Base-by-base conservation (phyloP, 768 basidiomycete species). In the Phanerochaete sordida region DNA sequence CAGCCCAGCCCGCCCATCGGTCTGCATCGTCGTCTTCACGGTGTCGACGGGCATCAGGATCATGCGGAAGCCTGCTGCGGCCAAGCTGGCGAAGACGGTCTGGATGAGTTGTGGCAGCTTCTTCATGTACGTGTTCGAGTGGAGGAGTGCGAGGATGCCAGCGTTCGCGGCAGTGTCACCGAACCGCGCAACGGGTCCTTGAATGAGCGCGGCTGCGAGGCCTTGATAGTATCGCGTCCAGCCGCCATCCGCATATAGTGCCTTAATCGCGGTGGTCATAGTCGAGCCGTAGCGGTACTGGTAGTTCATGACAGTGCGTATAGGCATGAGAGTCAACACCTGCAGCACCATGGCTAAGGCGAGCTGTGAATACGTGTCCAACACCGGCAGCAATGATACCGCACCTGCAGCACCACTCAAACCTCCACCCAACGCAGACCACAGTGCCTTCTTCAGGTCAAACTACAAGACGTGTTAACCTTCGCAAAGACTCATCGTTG, bases 271-370 rank as follows among this genome's bases (percentile, higher is more conserved):
- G 39, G 80, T 74, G 0, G 84, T 84, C 6, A 85, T 85, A 1
- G 85, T 82, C 1, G 88, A 88, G n/a, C 95, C 95, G 69, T 85
- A 95, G 56, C 88, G 84, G 71, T 95, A 94, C 75, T 95, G 93
- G 70, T 91, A 97, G 78, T 98, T 98, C 96, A 98, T 98, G 57
- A 95, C 81, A 2, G 95, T 97, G n/a, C 93, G 84, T n/a, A 96
- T 73, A 5, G 93, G 94, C 94, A 97, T 97, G 60, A 96, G 81
- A 0, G 87, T 84, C 53, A 97, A 72, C 19, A 98, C 96, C 70
- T 98, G 96, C 5, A 98, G 77, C 3, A 98, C 83, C 96, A 98
- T 98, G 0, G 95, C 95, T 83, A 47, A 11, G 44, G 68, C 48
- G 67, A 57, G 23, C 15, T 8, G 43, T 9, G 26, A 46, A 19